Evolutionary conservation across 192 early-diverging fungal genomes (phyloP).

Genomic region (Backusella westeae): DNA sequence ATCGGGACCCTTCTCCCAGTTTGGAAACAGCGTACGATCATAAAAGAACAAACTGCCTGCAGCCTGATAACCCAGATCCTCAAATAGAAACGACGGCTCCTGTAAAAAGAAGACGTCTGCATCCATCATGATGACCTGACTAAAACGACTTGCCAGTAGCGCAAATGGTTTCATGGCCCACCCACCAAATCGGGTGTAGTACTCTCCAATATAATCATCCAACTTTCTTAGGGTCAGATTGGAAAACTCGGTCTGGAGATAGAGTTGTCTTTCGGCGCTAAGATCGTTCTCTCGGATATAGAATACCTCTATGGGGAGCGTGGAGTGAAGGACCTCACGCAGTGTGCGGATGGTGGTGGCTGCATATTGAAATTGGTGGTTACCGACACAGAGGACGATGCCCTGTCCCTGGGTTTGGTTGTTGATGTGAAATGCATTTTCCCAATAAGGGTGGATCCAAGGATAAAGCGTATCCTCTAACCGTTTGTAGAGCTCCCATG

Average conservation of each 20-base stretch:
- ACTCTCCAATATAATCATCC: constrained; percentile 37
- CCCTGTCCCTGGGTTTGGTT: constrained; percentile 17
- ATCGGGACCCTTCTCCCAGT: constrained; percentile 39
- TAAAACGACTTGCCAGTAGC: constrained; percentile 55
- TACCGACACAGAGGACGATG: constrained; percentile 36
- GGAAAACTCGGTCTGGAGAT: constrained; percentile 31
- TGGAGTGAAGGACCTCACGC: constrained; percentile 34
- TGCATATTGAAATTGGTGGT: constrained; percentile 41
- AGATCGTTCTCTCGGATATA: constrained; percentile 47
- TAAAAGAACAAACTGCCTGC: constrained; percentile 59
- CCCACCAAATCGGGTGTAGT: constrained; percentile 40
- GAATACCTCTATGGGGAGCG: constrained; percentile 57
- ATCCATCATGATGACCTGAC: constrained; percentile 61
- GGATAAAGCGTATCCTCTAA: constrained; percentile 23
- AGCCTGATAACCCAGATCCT: constrained; percentile 39
- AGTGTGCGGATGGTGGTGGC: constrained; percentile 39
- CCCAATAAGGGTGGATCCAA: constrained; percentile 19
- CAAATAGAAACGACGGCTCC: constrained; percentile 48
- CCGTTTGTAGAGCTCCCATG: constrained; percentile 22
- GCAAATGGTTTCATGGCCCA: constrained; percentile 71
- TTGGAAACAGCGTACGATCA: constrained; percentile 53
- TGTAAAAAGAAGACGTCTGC: constrained; percentile 67
- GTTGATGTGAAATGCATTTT: constrained; percentile 19
- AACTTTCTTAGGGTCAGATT: constrained; percentile 40
- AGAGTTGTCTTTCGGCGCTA: constrained; percentile 21